phyloP scores from a whole-genome alignment of 306 rosid species.

The Datisca glomerata region DNA sequence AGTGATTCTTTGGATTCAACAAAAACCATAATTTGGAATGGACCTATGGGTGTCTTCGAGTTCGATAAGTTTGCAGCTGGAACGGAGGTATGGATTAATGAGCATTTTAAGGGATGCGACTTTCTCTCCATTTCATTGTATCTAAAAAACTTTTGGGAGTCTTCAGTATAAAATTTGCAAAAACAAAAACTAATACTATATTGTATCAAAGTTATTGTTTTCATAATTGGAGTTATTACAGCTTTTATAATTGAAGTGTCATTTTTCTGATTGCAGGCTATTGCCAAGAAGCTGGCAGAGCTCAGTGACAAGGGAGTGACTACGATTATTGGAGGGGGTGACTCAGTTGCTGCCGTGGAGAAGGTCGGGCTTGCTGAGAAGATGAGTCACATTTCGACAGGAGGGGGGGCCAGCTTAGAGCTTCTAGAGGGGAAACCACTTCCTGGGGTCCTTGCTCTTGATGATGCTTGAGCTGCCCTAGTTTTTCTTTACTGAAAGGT shows the following conservation, averaged over 20 bases:
- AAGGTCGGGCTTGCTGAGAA: conserved; percentile 83
- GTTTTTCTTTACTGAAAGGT: conserved; percentile 2
- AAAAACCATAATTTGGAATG: conserved; percentile 83
- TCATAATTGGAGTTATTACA: too few relatives aligned
- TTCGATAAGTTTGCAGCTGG: conserved; percentile 80
- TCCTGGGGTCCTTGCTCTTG: conserved; percentile 91
- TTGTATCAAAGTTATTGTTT: too few relatives aligned
- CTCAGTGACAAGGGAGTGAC: conserved; percentile 83
- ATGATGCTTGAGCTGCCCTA: conserved; percentile 42
- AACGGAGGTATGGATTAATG: conserved; percentile 49
- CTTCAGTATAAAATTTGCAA: too few relatives aligned
- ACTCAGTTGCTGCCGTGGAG: conserved; percentile 96
- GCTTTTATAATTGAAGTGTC: neutral
- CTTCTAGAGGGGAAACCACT: conserved; percentile 94
- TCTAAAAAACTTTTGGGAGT: too few relatives aligned
- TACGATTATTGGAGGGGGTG: conserved; percentile 96
- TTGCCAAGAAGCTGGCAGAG: conserved; percentile 83
- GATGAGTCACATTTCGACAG: conserved; percentile 98
- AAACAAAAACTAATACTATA: too few relatives aligned
- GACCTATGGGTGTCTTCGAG: conserved; percentile 99
- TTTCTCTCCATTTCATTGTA: too few relatives aligned
- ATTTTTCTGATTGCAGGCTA: conserved; percentile 30
- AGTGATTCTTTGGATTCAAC: conserved; percentile 54
- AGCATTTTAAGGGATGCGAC: too few relatives aligned
- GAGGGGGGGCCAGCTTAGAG: conserved; percentile 99